Percentiles rank a stretch among this genome's conserved stretches.
phyloP scores from a whole-genome alignment of 1,284 basidiomycete genomes.

The Takashimella koratensis region DNA sequence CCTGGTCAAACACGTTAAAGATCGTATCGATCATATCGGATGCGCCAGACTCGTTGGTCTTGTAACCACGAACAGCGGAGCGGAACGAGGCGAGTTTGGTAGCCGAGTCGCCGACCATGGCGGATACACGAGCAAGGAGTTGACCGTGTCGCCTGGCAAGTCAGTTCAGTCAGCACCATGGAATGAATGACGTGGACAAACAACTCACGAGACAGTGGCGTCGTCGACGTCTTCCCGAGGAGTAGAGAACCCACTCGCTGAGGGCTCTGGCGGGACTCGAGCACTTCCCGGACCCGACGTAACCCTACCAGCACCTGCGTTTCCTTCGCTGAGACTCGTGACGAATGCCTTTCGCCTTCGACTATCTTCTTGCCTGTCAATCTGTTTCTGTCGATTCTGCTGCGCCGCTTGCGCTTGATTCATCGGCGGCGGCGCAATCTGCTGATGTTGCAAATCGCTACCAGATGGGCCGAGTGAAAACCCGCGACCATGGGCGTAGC shows the following conservation, averaged over 20 bases:
- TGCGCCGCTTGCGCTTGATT: constrained; percentile 41
- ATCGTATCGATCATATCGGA: constrained; percentile 82
- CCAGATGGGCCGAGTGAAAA: constrained; percentile 21
- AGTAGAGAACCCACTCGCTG: constrained; percentile 32
- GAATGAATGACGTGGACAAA: neutral
- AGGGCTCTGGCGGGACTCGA: constrained; percentile 8
- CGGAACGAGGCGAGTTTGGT: constrained; percentile 72
- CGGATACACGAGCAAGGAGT: constrained; percentile 65
- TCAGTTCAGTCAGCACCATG: neutral
- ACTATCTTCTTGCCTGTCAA: constrained; percentile 41
- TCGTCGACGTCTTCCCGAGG: constrained; percentile 47
- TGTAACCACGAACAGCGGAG: constrained; percentile 74
- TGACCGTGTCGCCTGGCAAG: constrained; percentile 61
- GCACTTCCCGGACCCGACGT: too few species aligned
- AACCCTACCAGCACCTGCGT: constrained; percentile 49
- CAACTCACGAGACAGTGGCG: constrained; percentile 36
- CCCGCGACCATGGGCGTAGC: constrained; percentile 18
- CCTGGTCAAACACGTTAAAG: constrained; percentile 75
- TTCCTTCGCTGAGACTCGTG: constrained; percentile 54
- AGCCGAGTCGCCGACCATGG: constrained; percentile 65
- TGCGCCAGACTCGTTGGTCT: constrained; percentile 71
- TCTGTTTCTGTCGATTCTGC: constrained; percentile 33
- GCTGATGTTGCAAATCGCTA: constrained; percentile 28
- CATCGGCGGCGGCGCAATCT: constrained; percentile 34
- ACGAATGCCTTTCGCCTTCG: constrained; percentile 57